Evolutionary conservation across 345 rosid species (phyloP), one percentile per base, ranked within the genome.

Genomic region (Boechera retrofracta): DNA sequence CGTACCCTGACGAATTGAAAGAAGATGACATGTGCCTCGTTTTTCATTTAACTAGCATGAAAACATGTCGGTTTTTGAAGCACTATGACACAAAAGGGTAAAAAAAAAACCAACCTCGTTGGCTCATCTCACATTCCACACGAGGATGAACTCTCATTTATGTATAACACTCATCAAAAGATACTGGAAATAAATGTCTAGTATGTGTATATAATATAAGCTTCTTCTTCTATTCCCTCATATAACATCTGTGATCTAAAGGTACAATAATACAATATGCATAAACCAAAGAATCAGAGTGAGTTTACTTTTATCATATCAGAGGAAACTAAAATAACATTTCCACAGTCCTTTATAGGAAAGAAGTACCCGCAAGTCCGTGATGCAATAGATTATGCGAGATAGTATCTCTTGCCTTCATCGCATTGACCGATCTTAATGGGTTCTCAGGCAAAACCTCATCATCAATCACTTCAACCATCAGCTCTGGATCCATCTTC

Each of bases 301-400:
- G 36, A 72, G 61, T 29, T 47, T 41, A 51, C 29, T 42, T 41
- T 45, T 69, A 70, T 47, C 52, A 33, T 42, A 55, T 26, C 64
- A 6, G n/a, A 44, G n/a, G 48, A 67, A 3, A 58, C n/a, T 2
- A 67, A 39, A 62, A 51, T 29, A 78, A 44, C 65, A 73, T 35
- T 52, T 28, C 67, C 76, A 54, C 0, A 57, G 18, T 31, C 57
- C 2, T 24, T 55, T 84, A 87, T 2, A 88, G 68, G 64, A 88
- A 90, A 47, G 86, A 82, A 69, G 91, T 88, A 71, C 96, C 96
- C 6, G 88, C 96, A 6, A 83, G 88, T 52, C 93, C 87, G 39
- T 88, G 91, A 77, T 90, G 96, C 79, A 90, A 60, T 12, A 90
- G 87, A 69, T 90, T 86, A 73, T 90, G 93, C 26, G 96, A 92